A percentile compares a stretch with the other conserved stretches of the same genome.
Conservation (phyloP, 2,329 filamentous ascomycete genomes). For the Aspergillus brasiliensis region DNA sequence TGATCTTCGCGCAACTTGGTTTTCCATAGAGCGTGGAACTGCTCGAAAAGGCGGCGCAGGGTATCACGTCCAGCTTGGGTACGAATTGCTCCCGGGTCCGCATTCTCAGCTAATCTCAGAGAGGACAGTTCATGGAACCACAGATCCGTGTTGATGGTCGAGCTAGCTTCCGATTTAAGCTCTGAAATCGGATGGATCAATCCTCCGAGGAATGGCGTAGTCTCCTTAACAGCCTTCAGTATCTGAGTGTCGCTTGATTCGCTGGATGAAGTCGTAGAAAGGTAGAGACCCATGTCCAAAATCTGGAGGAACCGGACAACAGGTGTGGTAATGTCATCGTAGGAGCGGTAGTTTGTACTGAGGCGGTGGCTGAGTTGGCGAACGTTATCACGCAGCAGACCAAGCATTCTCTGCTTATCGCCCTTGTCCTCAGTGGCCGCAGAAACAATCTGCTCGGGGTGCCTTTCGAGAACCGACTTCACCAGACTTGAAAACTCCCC, state of each 20-base stretch:
- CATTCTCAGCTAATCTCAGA: conserved; percentile 37
- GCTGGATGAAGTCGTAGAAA: conserved; percentile 47
- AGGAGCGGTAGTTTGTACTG: conserved; percentile 69
- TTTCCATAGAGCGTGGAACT: conserved; percentile 79
- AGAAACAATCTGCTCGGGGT: conserved; percentile 33
- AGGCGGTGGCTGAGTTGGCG: conserved; percentile 71
- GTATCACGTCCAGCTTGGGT: conserved; percentile 51
- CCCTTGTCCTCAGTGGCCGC: conserved; percentile 16
- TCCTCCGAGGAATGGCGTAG: conserved; percentile 45
- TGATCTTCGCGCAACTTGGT: conserved; percentile 75
- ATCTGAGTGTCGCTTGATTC: conserved; percentile 20
- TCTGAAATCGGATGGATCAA: conserved; percentile 24
- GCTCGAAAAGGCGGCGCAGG: conserved; percentile 68
- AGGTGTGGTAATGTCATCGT: conserved; percentile 81
- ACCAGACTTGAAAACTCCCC: conserved; percentile 80
- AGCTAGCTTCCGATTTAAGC: conserved; percentile 10
- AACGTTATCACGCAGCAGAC: conserved; percentile 59
- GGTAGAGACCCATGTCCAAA: conserved; percentile 71
- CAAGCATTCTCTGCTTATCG: conserved; percentile 36
- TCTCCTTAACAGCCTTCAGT: conserved; percentile 34
- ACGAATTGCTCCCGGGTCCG: conserved; percentile 41
- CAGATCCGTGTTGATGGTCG: conserved; percentile 35
- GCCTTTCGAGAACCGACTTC: conserved; percentile 58
- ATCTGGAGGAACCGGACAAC: conserved; percentile 78
- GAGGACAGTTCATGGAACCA: conserved; percentile 42